Evolutionary conservation across 1,284 basidiomycete genomes (phyloP).

Genomic region (Leccinum solheimii): DNA sequence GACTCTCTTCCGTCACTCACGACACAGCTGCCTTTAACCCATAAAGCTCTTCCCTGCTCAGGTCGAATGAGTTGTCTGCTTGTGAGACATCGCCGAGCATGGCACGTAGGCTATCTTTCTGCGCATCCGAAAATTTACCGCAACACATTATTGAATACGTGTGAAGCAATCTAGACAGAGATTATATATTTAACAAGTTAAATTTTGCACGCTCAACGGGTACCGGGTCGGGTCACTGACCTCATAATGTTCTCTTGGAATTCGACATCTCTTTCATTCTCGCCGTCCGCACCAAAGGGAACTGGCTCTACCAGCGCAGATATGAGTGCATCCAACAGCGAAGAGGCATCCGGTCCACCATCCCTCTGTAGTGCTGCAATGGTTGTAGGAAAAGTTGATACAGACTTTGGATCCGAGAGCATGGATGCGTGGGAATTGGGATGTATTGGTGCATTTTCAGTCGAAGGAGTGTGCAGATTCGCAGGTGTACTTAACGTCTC

Average conservation of each 20-base stretch:
- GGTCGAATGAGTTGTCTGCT: conserved; percentile 23
- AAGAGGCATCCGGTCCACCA: conserved; percentile 16
- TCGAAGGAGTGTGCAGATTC: conserved; percentile 21
- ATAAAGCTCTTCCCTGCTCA: conserved; percentile 31
- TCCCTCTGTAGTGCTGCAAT: conserved; percentile 50
- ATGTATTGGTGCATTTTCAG: conserved; percentile 44
- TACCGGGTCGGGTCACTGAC: conserved; percentile 39
- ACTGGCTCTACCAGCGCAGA: conserved; percentile 50
- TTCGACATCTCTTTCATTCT: conserved; percentile 69
- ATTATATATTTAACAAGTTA: neutral
- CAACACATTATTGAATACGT: conserved; percentile 53
- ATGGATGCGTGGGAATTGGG: conserved; percentile 69
- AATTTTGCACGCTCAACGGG: neutral
- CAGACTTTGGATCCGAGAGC: conserved; percentile 49
- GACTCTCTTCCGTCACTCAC: conserved; percentile 20
- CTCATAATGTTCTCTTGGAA: conserved; percentile 80
- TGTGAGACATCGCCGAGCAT: conserved; percentile 30
- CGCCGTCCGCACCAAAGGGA: conserved; percentile 71
- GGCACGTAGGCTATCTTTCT: conserved; percentile 44
- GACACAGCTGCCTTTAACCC: conserved; percentile 25
- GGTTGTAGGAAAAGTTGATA: conserved; percentile 50
- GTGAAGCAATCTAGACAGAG: conserved; percentile 46
- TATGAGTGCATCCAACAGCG: conserved; percentile 44
- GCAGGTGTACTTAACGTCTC: conserved; percentile 12
- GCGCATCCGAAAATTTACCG: conserved; percentile 42